These are phyloP conservation scores for Aspergillus luchuensis DNA, from an alignment of 2,329 filamentous ascomycete species.

Conservation along the genomic window DNA sequence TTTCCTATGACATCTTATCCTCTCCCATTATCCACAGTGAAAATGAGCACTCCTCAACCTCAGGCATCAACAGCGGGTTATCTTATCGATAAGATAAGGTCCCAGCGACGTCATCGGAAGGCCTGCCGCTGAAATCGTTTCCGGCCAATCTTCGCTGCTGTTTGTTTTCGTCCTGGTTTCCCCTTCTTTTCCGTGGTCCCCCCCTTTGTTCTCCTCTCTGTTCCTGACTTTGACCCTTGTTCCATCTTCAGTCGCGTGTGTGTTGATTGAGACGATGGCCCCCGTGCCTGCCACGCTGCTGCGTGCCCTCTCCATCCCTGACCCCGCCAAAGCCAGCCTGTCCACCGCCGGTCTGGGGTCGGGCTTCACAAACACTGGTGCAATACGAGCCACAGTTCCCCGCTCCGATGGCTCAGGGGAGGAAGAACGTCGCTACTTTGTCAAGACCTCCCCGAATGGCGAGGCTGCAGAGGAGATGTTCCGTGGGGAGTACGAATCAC, in stretches of 20 bases:
- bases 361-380: conserved; percentile 49
- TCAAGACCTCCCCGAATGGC: conserved; percentile 42
- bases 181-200: background rate
- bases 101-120: conserved; percentile 11
- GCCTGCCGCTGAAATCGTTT: background rate
- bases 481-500: conserved; percentile 75
- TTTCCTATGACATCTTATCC: no score
- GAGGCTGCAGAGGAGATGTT: conserved; percentile 42
- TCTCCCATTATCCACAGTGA: background rate
- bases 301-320: conserved; percentile 40
- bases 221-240: background rate
- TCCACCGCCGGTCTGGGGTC: conserved; percentile 43
- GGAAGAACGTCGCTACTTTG: conserved; percentile 40
- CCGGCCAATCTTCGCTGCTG: background rate
- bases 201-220: background rate
- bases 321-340: conserved; percentile 38
- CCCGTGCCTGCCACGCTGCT: conserved; percentile 39
- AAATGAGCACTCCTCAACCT: no score
- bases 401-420: conserved; percentile 20
- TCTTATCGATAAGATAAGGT: background rate
- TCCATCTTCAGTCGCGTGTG: background rate
- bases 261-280: conserved; percentile 28
- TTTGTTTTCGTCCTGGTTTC: background rate
- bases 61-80: background rate
- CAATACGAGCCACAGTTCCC: conserved; percentile 38